Conservation (phyloP, 352 stramenopile species). For the Globisporangium megalacanthum region DNA sequence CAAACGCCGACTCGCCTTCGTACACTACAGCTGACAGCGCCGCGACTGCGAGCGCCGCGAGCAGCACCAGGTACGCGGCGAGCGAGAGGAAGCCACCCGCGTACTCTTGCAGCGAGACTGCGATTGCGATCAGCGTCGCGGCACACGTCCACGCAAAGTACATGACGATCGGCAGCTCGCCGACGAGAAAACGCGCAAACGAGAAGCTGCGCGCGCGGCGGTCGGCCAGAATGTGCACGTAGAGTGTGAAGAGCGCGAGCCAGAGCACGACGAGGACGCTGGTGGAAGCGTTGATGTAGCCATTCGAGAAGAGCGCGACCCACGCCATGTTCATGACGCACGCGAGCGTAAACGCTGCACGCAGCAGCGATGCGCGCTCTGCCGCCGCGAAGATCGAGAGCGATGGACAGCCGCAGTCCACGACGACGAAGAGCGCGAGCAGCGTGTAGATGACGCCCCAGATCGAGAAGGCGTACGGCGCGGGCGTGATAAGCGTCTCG, state of each 20-base stretch:
- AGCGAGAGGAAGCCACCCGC: slow-evolving; percentile 40
- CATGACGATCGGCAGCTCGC: slow-evolving; percentile 51
- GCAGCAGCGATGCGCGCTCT: slow-evolving; percentile 40
- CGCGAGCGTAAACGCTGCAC: slow-evolving; percentile 50
- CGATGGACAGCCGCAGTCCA: slow-evolving; percentile 63
- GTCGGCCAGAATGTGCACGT: slow-evolving; percentile 40
- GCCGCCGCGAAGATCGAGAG: slow-evolving; percentile 51
- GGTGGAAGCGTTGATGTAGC: slow-evolving; percentile 58
- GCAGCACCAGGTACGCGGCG: slow-evolving; percentile 44
- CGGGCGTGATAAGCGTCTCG: slow-evolving; percentile 73
- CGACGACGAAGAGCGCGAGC: slow-evolving; percentile 52
- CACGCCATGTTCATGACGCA: slow-evolving; percentile 71
- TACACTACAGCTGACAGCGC: slow-evolving; percentile 56
- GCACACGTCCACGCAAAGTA: slow-evolving; percentile 77
- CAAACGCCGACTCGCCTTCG: slow-evolving; percentile 52
- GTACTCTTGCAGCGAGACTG: slow-evolving; percentile 51
- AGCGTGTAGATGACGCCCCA: slow-evolving; percentile 76
- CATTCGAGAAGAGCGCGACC: slow-evolving; percentile 64
- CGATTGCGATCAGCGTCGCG: slow-evolving; percentile 65
- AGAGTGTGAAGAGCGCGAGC: slow-evolving; percentile 52
- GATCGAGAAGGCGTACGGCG: slow-evolving; percentile 70
- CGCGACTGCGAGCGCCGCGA: slow-evolving; percentile 51
- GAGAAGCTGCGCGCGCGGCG: slow-evolving; percentile 37
- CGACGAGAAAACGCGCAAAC: slow-evolving; percentile 43
- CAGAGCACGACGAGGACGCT: slow-evolving; percentile 50